These are phyloP conservation scores for Boletus albobrunnescens DNA, from an alignment of 1,284 basidiomycete genomes.

Conservation along the genomic window DNA sequence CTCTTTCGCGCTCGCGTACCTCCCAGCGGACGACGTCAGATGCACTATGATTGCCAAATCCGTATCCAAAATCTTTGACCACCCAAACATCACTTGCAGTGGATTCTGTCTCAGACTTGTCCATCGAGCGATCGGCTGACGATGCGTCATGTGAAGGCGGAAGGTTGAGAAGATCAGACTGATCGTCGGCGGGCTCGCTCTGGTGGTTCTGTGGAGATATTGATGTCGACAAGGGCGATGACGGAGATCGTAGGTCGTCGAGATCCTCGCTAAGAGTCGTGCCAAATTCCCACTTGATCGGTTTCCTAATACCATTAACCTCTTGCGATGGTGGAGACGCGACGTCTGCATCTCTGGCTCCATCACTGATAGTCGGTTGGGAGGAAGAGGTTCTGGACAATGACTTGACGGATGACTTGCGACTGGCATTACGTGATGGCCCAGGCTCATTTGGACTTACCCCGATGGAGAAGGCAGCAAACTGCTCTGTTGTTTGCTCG, in stretches of 20 bases:
- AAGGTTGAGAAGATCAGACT: background rate
- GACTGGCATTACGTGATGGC: slow-evolving; percentile 36
- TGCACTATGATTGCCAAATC: slow-evolving; percentile 45
- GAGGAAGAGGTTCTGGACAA: slow-evolving; percentile 14
- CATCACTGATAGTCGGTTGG: slow-evolving; percentile 2
- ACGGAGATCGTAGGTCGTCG: background rate
- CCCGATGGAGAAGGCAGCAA: slow-evolving; percentile 45
- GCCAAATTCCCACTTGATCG: slow-evolving; percentile 57
- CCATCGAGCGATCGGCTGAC: slow-evolving; percentile 1
- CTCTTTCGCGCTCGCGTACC: slow-evolving; percentile 27
- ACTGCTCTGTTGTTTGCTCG: slow-evolving; percentile 31
- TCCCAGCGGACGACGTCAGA: slow-evolving; percentile 31
- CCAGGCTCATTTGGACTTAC: slow-evolving; percentile 40
- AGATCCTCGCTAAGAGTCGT: slow-evolving; percentile 36
- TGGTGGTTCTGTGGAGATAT: background rate
- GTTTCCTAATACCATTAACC: slow-evolving; percentile 37
- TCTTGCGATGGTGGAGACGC: slow-evolving; percentile 6
- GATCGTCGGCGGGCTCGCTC: slow-evolving; percentile 1
- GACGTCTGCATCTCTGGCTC: background rate
- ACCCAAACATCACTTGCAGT: slow-evolving; percentile 43
- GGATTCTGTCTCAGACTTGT: slow-evolving; percentile 20
- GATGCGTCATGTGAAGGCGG: background rate
- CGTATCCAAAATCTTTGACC: slow-evolving; percentile 60
- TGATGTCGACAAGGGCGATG: slow-evolving; percentile 4
- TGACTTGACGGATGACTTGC: slow-evolving; percentile 35